Evolutionary conservation across 768 basidiomycete species (phyloP).

Genomic region (Pleurotus platypus): DNA sequence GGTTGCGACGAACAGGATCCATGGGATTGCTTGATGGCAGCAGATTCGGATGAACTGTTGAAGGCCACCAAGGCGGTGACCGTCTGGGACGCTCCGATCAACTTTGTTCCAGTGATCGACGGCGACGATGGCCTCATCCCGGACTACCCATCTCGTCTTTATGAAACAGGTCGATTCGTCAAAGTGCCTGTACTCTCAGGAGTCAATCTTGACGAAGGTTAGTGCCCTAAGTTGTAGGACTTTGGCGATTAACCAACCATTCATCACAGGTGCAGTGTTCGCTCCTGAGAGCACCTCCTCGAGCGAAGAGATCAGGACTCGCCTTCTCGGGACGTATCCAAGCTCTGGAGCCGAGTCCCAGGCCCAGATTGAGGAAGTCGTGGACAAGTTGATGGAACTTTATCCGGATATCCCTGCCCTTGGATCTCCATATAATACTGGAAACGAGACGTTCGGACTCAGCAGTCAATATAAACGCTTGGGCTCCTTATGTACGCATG

Average conservation of each 20-base stretch:
- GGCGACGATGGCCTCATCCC: slow-evolving; percentile 34
- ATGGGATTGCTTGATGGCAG: not conserved
- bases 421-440: slow-evolving; percentile 44
- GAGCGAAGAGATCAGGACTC: slow-evolving; percentile 13
- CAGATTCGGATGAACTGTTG: not conserved
- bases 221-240: not conserved
- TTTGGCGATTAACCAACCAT: not conserved
- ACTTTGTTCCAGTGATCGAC: slow-evolving; percentile 37
- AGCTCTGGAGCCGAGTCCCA: slow-evolving; percentile 21
- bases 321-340: slow-evolving; percentile 20
- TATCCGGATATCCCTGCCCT: slow-evolving; percentile 38
- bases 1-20: not conserved
- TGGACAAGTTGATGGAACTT: slow-evolving; percentile 26
- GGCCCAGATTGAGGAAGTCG: slow-evolving; percentile 14
- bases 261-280: slow-evolving; percentile 29
- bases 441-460: slow-evolving; percentile 40
- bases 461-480: slow-evolving; percentile 25
- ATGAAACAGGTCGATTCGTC: slow-evolving; percentile 20
- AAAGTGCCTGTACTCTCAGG: slow-evolving; percentile 44
- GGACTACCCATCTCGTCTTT: slow-evolving; percentile 31
- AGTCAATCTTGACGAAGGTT: slow-evolving; percentile 43
- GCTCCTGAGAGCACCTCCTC: slow-evolving; percentile 20
- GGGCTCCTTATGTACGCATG: slow-evolving; percentile 15
- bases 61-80: not conserved
- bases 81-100: not conserved